Conservation (phyloP, 225 moss, liverwort and hornwort genomes). For the Climacium dendroides region DNA sequence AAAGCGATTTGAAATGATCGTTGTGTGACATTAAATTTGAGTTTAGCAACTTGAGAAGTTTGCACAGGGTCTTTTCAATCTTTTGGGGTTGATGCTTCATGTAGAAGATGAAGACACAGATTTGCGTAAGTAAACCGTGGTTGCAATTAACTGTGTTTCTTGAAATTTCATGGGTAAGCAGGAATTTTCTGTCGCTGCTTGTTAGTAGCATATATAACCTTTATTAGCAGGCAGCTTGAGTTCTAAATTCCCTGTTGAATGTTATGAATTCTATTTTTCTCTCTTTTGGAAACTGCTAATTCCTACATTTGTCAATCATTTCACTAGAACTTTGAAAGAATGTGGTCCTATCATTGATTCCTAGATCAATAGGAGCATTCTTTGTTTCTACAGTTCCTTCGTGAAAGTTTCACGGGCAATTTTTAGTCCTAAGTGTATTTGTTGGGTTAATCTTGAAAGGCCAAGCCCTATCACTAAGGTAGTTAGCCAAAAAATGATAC, state of each 20-base stretch:
- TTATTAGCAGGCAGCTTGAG: background rate
- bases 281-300: background rate
- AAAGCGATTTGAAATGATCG: background rate
- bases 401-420: rapidly evolving
- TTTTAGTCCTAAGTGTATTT: background rate
- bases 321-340: background rate
- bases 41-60: background rate
- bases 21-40: background rate
- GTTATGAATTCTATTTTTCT: background rate
- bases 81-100: background rate
- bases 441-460: background rate
- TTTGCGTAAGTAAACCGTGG: background rate
- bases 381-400: rapidly evolving
- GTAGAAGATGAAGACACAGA: too few relatives aligned
- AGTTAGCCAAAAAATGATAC: background rate
- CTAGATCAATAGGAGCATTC: background rate
- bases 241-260: background rate
- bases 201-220: background rate
- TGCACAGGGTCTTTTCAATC: too few relatives aligned
- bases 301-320: background rate
- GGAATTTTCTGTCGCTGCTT: background rate
- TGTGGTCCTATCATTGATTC: background rate
- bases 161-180: background rate
- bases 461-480: background rate
- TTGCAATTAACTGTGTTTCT: background rate